Conservation (phyloP, 257 asterid genomes). For the Penstemon newberryi region DNA sequence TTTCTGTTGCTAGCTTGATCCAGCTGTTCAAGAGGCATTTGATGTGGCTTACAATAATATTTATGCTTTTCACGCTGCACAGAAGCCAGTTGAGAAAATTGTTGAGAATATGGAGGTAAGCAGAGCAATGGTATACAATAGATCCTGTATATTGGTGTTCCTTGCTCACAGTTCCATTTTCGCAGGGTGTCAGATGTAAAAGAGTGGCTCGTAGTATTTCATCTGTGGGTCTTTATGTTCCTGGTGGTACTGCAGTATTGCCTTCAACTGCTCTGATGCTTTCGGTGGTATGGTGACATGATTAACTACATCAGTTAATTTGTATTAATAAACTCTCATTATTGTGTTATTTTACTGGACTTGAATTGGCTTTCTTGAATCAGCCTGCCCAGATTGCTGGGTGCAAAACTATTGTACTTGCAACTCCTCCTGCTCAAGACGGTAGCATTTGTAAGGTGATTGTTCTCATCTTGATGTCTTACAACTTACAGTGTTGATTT, state of each 20-base stretch:
- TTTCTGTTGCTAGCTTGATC: conserved; percentile 62
- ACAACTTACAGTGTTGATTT: conserved; percentile 8
- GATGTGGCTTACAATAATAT: conserved; percentile 92
- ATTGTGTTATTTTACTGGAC: conserved; percentile 9
- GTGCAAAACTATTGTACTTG: conserved; percentile 93
- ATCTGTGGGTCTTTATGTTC: conserved; percentile 96
- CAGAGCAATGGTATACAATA: conserved; percentile 14
- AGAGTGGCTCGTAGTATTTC: conserved; percentile 88
- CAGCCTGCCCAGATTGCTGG: conserved; percentile 99
- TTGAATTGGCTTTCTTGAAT: conserved; percentile 34
- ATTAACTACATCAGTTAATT: conserved; percentile 16
- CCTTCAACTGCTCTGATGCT: conserved; percentile 99
- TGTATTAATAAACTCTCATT: conserved; percentile 19
- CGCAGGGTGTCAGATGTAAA: conserved; percentile 93
- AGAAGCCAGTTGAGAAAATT: conserved; percentile 73
- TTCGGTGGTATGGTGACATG: conserved; percentile 73
- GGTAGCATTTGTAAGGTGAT: conserved; percentile 92
- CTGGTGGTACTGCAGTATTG: conserved; percentile 98
- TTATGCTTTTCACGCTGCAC: conserved; percentile 85
- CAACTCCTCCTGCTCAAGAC: conserved; percentile 90
- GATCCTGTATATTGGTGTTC: neutral
- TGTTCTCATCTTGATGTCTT: conserved; percentile 22
- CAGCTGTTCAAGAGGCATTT: conserved; percentile 81
- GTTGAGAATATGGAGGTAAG: conserved; percentile 93
- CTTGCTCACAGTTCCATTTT: conserved; percentile 27